A percentile compares a stretch with the other conserved stretches of the same genome.
Evolutionary conservation across 2,329 filamentous ascomycete genomes (phyloP).

Genomic region (Zasmidium angulare): DNA sequence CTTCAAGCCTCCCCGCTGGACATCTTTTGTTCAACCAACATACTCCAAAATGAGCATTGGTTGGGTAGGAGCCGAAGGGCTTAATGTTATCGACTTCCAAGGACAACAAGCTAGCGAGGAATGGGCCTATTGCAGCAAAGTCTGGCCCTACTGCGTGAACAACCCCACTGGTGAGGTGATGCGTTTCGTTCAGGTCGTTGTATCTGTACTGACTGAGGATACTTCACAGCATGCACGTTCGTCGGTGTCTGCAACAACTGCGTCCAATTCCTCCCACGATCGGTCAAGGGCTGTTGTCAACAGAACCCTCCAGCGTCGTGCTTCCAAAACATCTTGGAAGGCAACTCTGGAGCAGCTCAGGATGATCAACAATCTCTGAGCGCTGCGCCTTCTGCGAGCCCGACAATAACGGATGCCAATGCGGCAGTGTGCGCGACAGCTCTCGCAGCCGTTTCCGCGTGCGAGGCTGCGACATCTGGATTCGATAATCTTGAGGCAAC

Average conservation of each 20-base stretch:
- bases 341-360: not conserved
- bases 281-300: not conserved
- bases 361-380: not conserved
- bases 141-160: not conserved
- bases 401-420: not conserved
- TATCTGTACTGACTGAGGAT: too few relatives aligned
- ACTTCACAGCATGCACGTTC: not conserved
- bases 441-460: not conserved
- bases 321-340: not conserved
- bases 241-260: not conserved
- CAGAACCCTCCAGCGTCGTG: not conserved
- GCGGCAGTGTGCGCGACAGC: not conserved
- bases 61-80: not conserved
- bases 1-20: not conserved
- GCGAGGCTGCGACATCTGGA: not conserved
- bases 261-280: not conserved
- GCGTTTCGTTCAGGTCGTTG: too few relatives aligned
- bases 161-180: not conserved
- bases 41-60: not conserved
- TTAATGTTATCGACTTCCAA: not conserved
- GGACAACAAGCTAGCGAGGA: not conserved
- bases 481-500: not conserved
- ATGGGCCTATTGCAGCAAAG: not conserved
- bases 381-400: not conserved
- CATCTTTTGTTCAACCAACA: not conserved